Evolutionary conservation across 352 stramenopile species (phyloP).

Genomic region (Globisporangium yorkense): DNA sequence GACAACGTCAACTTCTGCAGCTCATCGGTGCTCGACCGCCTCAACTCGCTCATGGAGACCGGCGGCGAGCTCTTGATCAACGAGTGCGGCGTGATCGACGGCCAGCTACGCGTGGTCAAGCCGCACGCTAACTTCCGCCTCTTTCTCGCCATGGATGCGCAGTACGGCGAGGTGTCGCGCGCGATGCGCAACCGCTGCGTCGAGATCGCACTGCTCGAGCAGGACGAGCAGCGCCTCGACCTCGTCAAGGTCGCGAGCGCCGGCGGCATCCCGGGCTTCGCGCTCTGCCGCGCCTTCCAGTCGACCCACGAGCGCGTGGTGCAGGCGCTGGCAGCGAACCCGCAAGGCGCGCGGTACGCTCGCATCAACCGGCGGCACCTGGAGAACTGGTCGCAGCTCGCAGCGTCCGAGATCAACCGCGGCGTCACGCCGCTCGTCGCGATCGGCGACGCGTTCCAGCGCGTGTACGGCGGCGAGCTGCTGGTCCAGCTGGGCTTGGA

Average conservation of each 20-base stretch:
- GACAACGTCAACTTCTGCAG: slow-evolving; percentile 99
- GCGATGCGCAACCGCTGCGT: slow-evolving; percentile 99
- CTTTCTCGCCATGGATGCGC: slow-evolving; percentile 98
- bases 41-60: slow-evolving; percentile 99
- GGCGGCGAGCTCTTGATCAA: slow-evolving; percentile 97
- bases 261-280: slow-evolving; percentile 57
- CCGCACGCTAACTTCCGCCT: slow-evolving; percentile 98
- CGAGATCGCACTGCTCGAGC: slow-evolving; percentile 86
- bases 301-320: slow-evolving; percentile 46
- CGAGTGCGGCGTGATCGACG: slow-evolving; percentile 94
- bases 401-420: slow-evolving; percentile 57
- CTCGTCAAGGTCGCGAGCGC: slow-evolving; percentile 56
- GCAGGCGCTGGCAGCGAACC: slow-evolving; percentile 19
- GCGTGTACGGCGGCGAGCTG: slow-evolving; percentile 56
- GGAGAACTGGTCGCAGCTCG: slow-evolving; percentile 70
- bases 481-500: slow-evolving; percentile 37
- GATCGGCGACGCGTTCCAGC: slow-evolving; percentile 51
- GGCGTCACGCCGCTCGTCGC: slow-evolving; percentile 34
- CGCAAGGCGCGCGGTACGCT: slow-evolving; percentile 18
- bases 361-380: slow-evolving; percentile 68
- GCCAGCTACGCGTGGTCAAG: slow-evolving; percentile 90
- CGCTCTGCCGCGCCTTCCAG: slow-evolving; percentile 62
- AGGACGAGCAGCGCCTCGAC: slow-evolving; percentile 53
- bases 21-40: slow-evolving; percentile 97
- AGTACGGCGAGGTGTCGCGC: slow-evolving; percentile 96